Base-by-base conservation (phyloP, 2,329 filamentous ascomycete species). In the Sporothrix brunneoviolacea region DNA sequence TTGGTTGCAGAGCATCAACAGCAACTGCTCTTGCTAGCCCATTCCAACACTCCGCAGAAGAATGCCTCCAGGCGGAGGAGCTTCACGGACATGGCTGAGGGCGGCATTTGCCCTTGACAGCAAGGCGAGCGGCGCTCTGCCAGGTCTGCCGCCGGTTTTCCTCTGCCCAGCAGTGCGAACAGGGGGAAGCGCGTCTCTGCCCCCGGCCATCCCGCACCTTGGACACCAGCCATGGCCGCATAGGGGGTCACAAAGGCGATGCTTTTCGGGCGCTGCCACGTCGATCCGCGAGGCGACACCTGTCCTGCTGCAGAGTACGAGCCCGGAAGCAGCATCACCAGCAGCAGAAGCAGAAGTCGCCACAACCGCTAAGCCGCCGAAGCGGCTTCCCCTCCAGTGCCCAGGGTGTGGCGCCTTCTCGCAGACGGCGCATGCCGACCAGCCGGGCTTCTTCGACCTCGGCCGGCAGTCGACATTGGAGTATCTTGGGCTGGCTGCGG, bases 351-450 rank as follows among this genome's bases (percentile, higher is more conserved):
- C 30, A 8, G 35, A 24, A 21, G 28, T 9, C 9, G 16, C 13
- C n/a, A 15, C 24, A 39, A 40, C 40, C 22, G 36, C 50, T 57
- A 37, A 22, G 27, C n/a, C 28, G 9, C 13, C 16, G 13, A 18
- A 37, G 8, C 38, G 57, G 16, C 66, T 85, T 2, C 82, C 83
- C 0, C 59, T 71, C 10, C 78, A 76, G 55, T 86, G 83, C 58
- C 72, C 73, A 12, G 83, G 83, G 32, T 86, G 83, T 61, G 83
- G 83, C 39, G 82, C 82, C 13, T 72, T 83, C 57, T 72, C 79
- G 40, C 83, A 86, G 62, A 80, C 73, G 0, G 62, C 63, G 0
- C 64, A 76, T 16, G 64, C 75, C 1, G 63, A 73, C 24, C 67
- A 75, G 53, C 68, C 83, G 6, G 85, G 83, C 4, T 83, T 77